These are phyloP conservation scores for Hebeloma cylindrosporum DNA, from an alignment of 768 basidiomycete species.

Conservation along the genomic window DNA sequence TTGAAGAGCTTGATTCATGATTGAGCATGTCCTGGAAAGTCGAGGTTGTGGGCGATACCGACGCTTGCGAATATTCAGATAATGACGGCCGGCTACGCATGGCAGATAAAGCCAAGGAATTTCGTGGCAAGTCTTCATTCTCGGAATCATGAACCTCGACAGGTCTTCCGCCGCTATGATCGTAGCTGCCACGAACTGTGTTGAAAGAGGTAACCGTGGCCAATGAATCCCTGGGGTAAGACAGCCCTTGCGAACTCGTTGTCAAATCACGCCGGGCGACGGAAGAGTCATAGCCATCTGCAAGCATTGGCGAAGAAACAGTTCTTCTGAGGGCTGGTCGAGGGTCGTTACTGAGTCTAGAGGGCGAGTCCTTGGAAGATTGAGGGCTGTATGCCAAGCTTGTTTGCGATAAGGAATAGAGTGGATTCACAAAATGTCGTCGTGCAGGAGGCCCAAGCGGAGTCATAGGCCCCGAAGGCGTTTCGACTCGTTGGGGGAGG, in stretches of 20 bases:
- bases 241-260: slow-evolving; percentile 46
- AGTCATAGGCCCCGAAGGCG: slow-evolving; percentile 57
- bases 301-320: slow-evolving; percentile 54
- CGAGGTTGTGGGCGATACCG: slow-evolving; percentile 65
- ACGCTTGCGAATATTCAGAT: slow-evolving; percentile 68
- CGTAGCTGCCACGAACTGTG: slow-evolving; percentile 23
- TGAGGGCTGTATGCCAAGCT: slow-evolving; percentile 35
- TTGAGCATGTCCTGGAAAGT: slow-evolving; percentile 69
- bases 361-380: slow-evolving; percentile 9
- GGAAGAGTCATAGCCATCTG: slow-evolving; percentile 41
- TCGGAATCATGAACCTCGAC: slow-evolving; percentile 37
- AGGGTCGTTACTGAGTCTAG: slow-evolving; percentile 14
- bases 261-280: slow-evolving; percentile 28
- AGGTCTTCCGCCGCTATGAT: slow-evolving; percentile 20
- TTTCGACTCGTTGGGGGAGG: slow-evolving; percentile 62
- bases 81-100: slow-evolving; percentile 52
- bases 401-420: slow-evolving; percentile 60
- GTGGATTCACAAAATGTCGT: slow-evolving; percentile 44
- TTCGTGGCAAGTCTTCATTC: slow-evolving; percentile 36
- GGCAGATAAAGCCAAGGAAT: slow-evolving; percentile 53
- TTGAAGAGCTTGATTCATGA: slow-evolving; percentile 23
- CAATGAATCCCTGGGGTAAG: slow-evolving; percentile 30
- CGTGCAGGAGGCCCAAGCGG: slow-evolving; percentile 70
- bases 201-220: slow-evolving; percentile 33
- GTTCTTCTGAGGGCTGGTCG: slow-evolving; percentile 41